phyloP scores from a whole-genome alignment of 2,329 filamentous ascomycete genomes.

The Cryphonectria japonica region DNA sequence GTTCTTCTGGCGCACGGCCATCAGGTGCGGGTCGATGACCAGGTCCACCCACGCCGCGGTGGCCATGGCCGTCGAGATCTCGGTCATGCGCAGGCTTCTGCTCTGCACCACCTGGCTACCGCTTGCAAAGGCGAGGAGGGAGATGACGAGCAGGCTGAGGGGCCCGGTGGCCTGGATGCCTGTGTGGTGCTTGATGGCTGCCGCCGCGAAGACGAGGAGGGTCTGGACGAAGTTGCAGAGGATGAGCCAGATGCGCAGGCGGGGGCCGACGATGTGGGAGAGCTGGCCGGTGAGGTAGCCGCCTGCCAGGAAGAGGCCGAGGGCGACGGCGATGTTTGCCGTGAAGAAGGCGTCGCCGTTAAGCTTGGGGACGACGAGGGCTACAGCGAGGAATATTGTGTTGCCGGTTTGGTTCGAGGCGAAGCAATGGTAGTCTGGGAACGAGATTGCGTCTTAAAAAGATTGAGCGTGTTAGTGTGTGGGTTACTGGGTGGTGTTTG shows the following conservation, averaged over 20 bases:
- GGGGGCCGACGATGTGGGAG: slow-evolving; percentile 55
- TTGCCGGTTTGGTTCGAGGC: slow-evolving; percentile 69
- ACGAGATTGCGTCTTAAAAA: slow-evolving; percentile 57
- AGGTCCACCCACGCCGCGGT: slow-evolving; percentile 66
- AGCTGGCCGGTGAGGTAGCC: slow-evolving; percentile 60
- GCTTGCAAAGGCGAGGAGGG: slow-evolving; percentile 57
- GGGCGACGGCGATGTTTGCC: slow-evolving; percentile 57
- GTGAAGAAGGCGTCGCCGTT: slow-evolving; percentile 54
- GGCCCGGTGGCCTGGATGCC: slow-evolving; percentile 42
- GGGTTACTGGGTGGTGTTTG: not conserved
- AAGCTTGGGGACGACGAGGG: slow-evolving; percentile 53
- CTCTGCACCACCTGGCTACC: slow-evolving; percentile 64
- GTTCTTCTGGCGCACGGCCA: slow-evolving; percentile 46
- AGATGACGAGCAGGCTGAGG: slow-evolving; percentile 49
- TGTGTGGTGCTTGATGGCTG: slow-evolving; percentile 50
- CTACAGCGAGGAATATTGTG: slow-evolving; percentile 61
- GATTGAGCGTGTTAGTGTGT: not conserved
- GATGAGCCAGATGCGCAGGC: slow-evolving; percentile 57
- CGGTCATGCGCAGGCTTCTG: slow-evolving; percentile 57
- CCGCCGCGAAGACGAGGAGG: slow-evolving; percentile 55
- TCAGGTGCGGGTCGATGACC: slow-evolving; percentile 57
- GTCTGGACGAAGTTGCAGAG: slow-evolving; percentile 60
- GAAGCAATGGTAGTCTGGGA: slow-evolving; percentile 65
- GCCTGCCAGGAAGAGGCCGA: slow-evolving; percentile 60
- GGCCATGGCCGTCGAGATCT: slow-evolving; percentile 68